Evolutionary conservation across 306 rosid species (phyloP).

Genomic region (Spatholobus suberectus): DNA sequence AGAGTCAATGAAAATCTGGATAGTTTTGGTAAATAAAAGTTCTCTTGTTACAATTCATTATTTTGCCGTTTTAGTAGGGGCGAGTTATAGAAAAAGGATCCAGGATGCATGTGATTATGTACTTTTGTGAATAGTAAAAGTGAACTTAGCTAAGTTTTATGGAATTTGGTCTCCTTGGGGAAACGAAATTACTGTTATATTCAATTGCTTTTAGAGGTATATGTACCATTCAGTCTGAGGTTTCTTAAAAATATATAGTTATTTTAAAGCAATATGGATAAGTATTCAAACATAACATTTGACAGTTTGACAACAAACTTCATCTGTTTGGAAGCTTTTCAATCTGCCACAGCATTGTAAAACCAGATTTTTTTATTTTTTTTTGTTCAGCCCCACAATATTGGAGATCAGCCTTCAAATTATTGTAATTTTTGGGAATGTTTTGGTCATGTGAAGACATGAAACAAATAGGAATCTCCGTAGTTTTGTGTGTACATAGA

Average conservation of each 20-base stretch:
- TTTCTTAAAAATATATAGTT: neutral
- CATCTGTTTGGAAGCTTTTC: neutral
- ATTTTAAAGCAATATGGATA: neutral
- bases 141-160: neutral
- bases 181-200: slow-evolving; percentile 1
- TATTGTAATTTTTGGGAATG: neutral
- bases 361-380: neutral
- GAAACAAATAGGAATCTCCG: slow-evolving; percentile 11
- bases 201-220: neutral
- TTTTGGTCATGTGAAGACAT: neutral
- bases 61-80: neutral
- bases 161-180: neutral
- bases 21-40: too few relatives aligned
- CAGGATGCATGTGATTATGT: neutral
- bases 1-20: too few relatives aligned
- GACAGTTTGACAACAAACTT: neutral
- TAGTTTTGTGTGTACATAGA: neutral
- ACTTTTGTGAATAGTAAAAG: slow-evolving; percentile 10
- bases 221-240: neutral
- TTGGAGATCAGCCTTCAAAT: neutral
- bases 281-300: neutral
- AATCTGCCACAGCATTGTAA: neutral
- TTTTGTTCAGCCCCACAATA: neutral
- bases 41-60: neutral
- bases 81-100: neutral